Evolutionary conservation across 73 alveolate species (phyloP).

Genomic region (Symbiodinium pilosum): DNA sequence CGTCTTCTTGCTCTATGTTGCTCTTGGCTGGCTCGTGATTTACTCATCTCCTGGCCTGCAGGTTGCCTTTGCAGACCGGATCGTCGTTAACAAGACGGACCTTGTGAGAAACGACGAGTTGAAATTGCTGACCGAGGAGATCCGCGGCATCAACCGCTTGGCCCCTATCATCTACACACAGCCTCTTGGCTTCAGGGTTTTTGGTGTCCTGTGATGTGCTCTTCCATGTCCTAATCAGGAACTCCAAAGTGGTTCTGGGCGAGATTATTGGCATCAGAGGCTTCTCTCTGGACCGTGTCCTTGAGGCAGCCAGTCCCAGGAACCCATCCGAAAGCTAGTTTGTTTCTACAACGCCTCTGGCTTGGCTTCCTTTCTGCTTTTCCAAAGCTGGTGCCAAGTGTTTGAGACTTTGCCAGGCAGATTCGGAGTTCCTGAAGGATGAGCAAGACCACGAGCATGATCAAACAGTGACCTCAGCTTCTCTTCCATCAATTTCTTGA

Average conservation of each 20-base stretch:
- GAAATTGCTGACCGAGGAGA: conserved; percentile 18
- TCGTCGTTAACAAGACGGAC: conserved; percentile 95
- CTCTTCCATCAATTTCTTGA: not conserved
- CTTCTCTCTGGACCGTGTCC: conserved; percentile 85
- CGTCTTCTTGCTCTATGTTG: too few species aligned
- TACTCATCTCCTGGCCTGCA: not conserved
- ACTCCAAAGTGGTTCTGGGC: conserved; percentile 31
- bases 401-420: not conserved
- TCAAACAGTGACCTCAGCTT: conserved; percentile 52
- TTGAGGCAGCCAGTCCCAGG: not conserved
- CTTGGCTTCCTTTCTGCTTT: too few species aligned
- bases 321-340: too few species aligned
- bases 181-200: not conserved
- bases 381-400: not conserved
- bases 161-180: conserved; percentile 79
- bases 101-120: conserved; percentile 33
- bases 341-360: too few species aligned
- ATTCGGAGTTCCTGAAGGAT: conserved; percentile 68
- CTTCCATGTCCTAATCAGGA: not conserved
- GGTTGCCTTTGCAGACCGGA: conserved; percentile 95
- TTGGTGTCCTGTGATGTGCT: not conserved
- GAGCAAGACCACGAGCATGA: conserved; percentile 88
- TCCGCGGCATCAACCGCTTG: conserved; percentile 59
- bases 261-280: conserved; percentile 81
- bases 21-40: not conserved